Conservation (phyloP, 179 eudicot species). For the Beta lomatogona region DNA sequence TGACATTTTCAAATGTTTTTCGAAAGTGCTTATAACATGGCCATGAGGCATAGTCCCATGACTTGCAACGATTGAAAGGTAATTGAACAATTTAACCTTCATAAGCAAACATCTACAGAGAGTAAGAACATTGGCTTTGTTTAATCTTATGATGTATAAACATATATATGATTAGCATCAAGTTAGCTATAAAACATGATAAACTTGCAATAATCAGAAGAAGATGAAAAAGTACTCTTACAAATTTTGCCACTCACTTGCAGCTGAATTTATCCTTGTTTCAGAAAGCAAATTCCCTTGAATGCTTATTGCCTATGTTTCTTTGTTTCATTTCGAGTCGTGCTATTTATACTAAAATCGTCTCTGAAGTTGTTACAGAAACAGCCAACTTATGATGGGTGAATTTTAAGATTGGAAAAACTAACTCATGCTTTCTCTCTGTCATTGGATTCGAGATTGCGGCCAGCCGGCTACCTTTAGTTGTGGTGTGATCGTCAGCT, state of each 20-base stretch:
- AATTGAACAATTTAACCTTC: too few species aligned
- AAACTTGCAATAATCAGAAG: not conserved
- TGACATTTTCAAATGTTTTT: too few species aligned
- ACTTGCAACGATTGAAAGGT: too few species aligned
- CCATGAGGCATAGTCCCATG: too few species aligned
- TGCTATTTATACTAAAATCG: not conserved
- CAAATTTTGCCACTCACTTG: not conserved
- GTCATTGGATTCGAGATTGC: not conserved
- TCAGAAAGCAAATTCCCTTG: not conserved
- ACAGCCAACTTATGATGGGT: not conserved
- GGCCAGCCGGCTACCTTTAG: not conserved
- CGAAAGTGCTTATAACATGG: too few species aligned
- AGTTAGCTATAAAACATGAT: not conserved
- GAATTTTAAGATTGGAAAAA: not conserved
- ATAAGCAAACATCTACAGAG: too few species aligned
- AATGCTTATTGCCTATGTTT: not conserved
- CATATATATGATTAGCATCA: not conserved
- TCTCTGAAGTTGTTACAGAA: slow-evolving; percentile 3
- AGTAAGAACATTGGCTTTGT: not conserved
- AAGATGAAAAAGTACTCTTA: not conserved
- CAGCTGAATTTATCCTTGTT: not conserved
- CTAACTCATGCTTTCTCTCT: not conserved
- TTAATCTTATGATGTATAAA: not conserved
- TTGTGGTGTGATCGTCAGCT: not conserved
- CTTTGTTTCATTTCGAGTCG: not conserved